phyloP scores from a whole-genome alignment of 345 rosid species.

The Eucalyptus cloeziana region DNA sequence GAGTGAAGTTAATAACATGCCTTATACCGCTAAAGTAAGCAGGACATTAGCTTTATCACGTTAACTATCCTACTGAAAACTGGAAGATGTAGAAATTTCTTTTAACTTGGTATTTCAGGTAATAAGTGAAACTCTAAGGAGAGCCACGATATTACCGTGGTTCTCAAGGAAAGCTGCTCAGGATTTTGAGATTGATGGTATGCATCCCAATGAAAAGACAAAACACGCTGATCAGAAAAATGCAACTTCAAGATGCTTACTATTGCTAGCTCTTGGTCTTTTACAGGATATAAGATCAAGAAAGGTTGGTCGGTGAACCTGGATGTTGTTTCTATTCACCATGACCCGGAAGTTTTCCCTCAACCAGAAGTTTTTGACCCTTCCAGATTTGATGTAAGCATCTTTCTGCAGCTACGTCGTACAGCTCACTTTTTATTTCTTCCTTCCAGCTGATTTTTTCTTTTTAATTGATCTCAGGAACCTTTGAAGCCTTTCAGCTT shows the following conservation, averaged over 20 bases:
- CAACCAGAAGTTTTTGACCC: conserved; percentile 40
- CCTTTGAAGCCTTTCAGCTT: conserved; percentile 34
- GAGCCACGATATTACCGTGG: conserved; percentile 58
- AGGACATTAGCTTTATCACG: background rate
- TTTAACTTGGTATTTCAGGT: conserved; percentile 17
- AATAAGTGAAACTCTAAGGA: conserved; percentile 43
- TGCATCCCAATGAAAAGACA: background rate
- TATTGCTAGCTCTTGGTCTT: background rate
- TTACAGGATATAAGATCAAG: conserved; percentile 35
- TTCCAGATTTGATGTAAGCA: conserved; percentile 41
- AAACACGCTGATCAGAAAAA: background rate
- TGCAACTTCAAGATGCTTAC: background rate
- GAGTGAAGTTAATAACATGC: conserved; percentile 52
- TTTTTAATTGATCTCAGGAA: conserved; percentile 10
- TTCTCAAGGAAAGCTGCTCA: conserved; percentile 54
- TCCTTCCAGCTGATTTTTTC: background rate
- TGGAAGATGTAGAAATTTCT: background rate
- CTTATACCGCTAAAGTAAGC: conserved; percentile 44
- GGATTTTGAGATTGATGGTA: conserved; percentile 56
- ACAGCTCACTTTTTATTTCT: background rate
- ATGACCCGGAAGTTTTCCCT: conserved; percentile 32
- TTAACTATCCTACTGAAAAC: background rate
- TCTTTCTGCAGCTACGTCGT: background rate
- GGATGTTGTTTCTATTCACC: conserved; percentile 66
- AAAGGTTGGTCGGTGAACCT: conserved; percentile 58